Evolutionary conservation across 129 eudicot genomes (phyloP), one percentile per base, ranked within the genome.

Genomic region (Lactuca sativa): DNA sequence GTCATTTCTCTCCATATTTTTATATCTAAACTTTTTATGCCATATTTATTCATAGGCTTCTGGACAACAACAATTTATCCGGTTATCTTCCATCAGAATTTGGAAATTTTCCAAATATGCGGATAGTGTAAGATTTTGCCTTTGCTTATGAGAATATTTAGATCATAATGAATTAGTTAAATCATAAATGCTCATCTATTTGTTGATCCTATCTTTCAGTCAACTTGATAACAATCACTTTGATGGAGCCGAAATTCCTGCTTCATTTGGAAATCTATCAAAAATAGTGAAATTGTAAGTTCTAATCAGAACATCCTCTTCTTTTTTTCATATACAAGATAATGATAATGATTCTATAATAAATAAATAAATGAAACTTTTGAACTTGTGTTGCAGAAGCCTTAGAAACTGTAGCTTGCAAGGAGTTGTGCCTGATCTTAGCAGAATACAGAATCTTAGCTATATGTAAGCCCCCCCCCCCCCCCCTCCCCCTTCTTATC

Each of bases 141-240:
- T 56, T 31, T 9, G 37, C 72, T 53, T 51, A 31, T 51, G 5
- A 6, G 21, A 4, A 44, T 36, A 63, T 33, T 40, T 71, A 33
- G 66, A 30, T 8, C 58, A 49, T 53, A 31, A 31, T 7, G 13
- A 71, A 48, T 41, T 21, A 62, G 52, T 65, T 21, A 51, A 33
- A 53, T 7, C 15, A 33, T 59, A 34, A 7, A 68, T 6, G 32
- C 60, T 62, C 25, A 32, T 59, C 5, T 49, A 57, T 14, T 31
- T 56, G 51, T 53, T 9, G 48, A 61, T 54, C 40, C 17, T 47
- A 49, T 62, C 67, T 68, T 78, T 71, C 85, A 91, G 96, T 67
- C 97, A 91, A 73, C 93, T 91, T 48, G 96, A 91, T 77, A 91
- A 91, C 81, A 91, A 91, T 78, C 69, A 88, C 58, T 91, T 91